Percentiles rank a stretch among this genome's conserved stretches.
phyloP scores from a whole-genome alignment of 352 stramenopile species.

The Chrysophaeum taylorii region DNA sequence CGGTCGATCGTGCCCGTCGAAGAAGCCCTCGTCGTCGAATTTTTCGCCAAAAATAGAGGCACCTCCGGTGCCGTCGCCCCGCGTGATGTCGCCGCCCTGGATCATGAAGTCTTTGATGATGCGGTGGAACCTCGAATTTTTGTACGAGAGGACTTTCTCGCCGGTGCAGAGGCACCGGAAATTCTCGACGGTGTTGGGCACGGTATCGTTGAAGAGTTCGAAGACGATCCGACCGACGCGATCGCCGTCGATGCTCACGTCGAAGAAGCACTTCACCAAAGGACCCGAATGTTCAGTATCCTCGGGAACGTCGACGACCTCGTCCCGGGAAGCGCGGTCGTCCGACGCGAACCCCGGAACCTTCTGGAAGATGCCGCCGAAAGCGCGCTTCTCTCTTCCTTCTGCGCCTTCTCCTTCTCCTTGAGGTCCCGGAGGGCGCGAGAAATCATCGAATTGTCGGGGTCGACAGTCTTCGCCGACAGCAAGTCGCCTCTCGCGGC shows the following conservation, averaged over 20 bases:
- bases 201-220: constrained; percentile 60
- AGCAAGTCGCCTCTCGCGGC: too few species aligned
- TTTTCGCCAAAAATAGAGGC: constrained; percentile 85
- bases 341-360: neutral
- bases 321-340: neutral
- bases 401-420: neutral
- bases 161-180: constrained; percentile 60
- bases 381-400: neutral
- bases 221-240: constrained; percentile 49
- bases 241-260: constrained; percentile 29
- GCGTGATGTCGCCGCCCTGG: constrained; percentile 74
- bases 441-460: too few species aligned
- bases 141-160: neutral
- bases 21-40: constrained; percentile 92
- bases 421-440: neutral
- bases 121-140: constrained; percentile 23
- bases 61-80: constrained; percentile 76
- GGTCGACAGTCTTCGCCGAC: too few species aligned
- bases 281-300: neutral
- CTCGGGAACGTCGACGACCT: neutral
- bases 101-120: constrained; percentile 79
- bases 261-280: constrained; percentile 34
- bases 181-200: constrained; percentile 71
- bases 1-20: constrained; percentile 75
- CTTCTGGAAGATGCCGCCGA: neutral